Evolutionary conservation across 345 rosid species (phyloP), one percentile per base, ranked within the genome.

Genomic region (Tarenaya hassleriana): DNA sequence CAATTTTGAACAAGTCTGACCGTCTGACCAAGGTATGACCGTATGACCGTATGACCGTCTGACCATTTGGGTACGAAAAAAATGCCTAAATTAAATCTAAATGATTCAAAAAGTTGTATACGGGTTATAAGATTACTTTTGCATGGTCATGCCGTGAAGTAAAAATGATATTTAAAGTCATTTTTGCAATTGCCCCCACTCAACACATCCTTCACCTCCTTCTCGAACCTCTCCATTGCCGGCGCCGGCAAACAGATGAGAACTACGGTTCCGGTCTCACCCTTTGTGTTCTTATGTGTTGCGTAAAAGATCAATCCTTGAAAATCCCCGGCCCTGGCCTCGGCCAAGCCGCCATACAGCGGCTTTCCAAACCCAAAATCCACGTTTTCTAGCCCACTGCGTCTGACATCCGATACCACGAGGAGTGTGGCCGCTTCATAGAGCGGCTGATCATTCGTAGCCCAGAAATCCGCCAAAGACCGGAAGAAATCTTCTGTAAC

Each of bases 341-440:
- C 67, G 0, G 73, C 75, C 0, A 60, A 42, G 18, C 81, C 76
- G 0, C 67, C 72, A 12, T 70, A 76, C 4, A 24, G 54, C 4
- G 78, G 45, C 50, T 64, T 62, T 8, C 76, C 81, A 75, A 71
- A 76, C 3, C 81, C 81, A 13, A 66, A 76, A 46, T 76, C 81
- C 5, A 70, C 58, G 0, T 61, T 39, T n/a, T 47, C 57, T 2
- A 73, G 67, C 31, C 78, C 76, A 0, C 40, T 56, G 0, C 55
- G 57, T 0, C 60, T 73, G 49, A 74, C 20, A 19, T 76, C 78
- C 6, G 78, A 73, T 10, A 73, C 64, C 4, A 71, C 16, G 29
- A n/a, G n/a, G n/a, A n/a, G n/a, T n/a, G n/a, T n/a, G n/a, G n/a
- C n/a, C n/a, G n/a, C n/a, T n/a, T n/a, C n/a, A n/a, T n/a, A n/a